Evolutionary conservation across 148 eudicot genomes (phyloP).

Genomic region (Spergularia marina): DNA sequence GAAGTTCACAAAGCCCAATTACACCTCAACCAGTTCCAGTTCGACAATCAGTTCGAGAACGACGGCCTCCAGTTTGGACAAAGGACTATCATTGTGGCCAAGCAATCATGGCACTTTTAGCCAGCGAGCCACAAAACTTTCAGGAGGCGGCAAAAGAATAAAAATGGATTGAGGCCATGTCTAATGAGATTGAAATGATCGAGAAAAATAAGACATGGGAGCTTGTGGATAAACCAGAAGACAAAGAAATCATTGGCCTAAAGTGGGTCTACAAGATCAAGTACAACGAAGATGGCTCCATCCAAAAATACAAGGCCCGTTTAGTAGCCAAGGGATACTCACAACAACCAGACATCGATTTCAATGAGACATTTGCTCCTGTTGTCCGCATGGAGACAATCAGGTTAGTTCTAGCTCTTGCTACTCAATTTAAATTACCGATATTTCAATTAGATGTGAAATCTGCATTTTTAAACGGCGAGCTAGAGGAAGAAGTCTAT

Average conservation of each 20-base stretch:
- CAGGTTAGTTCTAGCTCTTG: background rate
- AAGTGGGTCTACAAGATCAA: too few relatives aligned
- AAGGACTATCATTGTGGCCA: too few relatives aligned
- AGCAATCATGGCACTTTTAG: background rate
- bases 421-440: background rate
- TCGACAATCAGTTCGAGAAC: too few relatives aligned
- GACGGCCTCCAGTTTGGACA: too few relatives aligned
- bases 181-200: background rate
- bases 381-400: conserved; percentile 20
- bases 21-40: too few relatives aligned
- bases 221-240: background rate
- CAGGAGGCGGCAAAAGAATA: background rate
- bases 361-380: conserved; percentile 12
- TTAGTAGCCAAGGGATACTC: conserved; percentile 9
- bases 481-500: too few relatives aligned
- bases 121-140: background rate
- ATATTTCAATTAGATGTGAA: conserved; percentile 21
- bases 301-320: too few relatives aligned
- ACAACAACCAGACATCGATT: conserved; percentile 1
- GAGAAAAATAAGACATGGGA: background rate
- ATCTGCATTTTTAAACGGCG: conserved; percentile 12
- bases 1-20: too few relatives aligned
- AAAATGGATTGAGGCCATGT: background rate
- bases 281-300: too few relatives aligned
- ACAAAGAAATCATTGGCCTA: too few relatives aligned